These are phyloP conservation scores for Lactarius trivialis DNA, from an alignment of 768 basidiomycete species.

Conservation along the genomic window DNA sequence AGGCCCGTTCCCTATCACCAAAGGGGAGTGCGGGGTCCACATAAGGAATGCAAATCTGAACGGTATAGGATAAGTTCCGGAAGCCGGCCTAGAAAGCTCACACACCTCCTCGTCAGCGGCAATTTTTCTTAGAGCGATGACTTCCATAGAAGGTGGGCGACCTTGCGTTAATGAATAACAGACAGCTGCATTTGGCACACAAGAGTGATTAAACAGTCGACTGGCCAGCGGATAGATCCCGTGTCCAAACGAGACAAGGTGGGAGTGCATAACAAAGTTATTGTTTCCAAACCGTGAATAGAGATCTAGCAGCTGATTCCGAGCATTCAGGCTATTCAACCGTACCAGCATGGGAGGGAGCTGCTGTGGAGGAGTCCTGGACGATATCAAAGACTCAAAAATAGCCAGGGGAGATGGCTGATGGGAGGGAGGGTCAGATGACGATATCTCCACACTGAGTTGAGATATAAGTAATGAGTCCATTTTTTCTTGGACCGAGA, in stretches of 20 bases:
- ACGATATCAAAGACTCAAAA: conserved; percentile 26
- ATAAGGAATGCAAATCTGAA: conserved; percentile 68
- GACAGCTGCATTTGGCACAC: conserved; percentile 62
- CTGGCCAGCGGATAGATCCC: conserved; percentile 75
- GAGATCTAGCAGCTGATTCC: conserved; percentile 28
- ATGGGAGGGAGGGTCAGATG: conserved; percentile 15
- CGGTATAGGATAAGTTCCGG: neutral
- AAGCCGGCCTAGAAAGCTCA: neutral
- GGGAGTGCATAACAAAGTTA: conserved; percentile 72
- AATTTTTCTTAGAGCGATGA: conserved; percentile 58
- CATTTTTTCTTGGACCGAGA: conserved; percentile 47
- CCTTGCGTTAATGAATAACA: conserved; percentile 45
- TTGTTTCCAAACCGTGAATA: conserved; percentile 71
- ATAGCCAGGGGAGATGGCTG: neutral
- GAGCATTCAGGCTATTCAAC: neutral
- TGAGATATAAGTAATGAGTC: conserved; percentile 64
- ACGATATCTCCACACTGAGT: conserved; percentile 39
- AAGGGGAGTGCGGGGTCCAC: conserved; percentile 65
- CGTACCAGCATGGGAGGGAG: conserved; percentile 26
- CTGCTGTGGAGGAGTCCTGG: conserved; percentile 27
- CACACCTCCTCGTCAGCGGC: conserved; percentile 56
- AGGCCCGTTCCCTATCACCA: conserved; percentile 51
- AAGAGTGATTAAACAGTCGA: conserved; percentile 79
- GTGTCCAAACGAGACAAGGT: conserved; percentile 62
- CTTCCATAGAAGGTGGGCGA: conserved; percentile 47